Base-by-base conservation (phyloP, 2,329 filamentous ascomycete species). In the Beauveria asiatica region DNA sequence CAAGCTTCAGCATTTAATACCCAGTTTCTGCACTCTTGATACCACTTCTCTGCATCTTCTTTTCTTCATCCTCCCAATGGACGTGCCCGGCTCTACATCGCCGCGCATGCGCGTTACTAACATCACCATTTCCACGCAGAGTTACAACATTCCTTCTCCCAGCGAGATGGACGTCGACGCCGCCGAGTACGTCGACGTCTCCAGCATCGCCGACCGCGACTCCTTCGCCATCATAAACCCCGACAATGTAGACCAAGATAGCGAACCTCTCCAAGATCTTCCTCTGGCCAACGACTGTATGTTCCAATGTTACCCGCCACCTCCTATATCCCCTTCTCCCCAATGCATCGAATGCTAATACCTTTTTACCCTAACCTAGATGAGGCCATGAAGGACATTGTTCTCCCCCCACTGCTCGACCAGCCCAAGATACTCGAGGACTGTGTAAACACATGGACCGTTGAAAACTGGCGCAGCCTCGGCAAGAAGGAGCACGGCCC, bases 401-500 rank as follows among this genome's bases (percentile, higher is more conserved):
- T 92, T 65, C 82, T 97, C 62, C 85, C 86, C 11, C 85, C 87
- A 59, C 78, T 92, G 52, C 67, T 77, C 63, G 86, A 91, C 65
- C 91, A 96, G 66, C 85, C 92, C 64, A 89, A 91, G 69, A 87
- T 88, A 39, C 81, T 93, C 64, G 87, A 87, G 58, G 90, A 96
- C 71, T 81, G 81, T 45, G 76, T 87, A 67, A 73, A 89, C 74
- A 96, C 91, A 68, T 99, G 94, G 94, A 85, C 89, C 33, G 90
- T 99, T 63, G 82, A 89, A 67, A 82, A 88, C 63, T 99, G 93
- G 92, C 83, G 88, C 65, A 81, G 77, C 42, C 75, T 95, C 66
- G 79, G 81, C 17, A 88, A 90, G 75, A 91, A 89, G 71, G 88
- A 94, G 69, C 92, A 95, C 77, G 91, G 94, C 2, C 94, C 94